phyloP scores from a whole-genome alignment of 2,329 filamentous ascomycete species.

The Arthrobotrys iridis region DNA sequence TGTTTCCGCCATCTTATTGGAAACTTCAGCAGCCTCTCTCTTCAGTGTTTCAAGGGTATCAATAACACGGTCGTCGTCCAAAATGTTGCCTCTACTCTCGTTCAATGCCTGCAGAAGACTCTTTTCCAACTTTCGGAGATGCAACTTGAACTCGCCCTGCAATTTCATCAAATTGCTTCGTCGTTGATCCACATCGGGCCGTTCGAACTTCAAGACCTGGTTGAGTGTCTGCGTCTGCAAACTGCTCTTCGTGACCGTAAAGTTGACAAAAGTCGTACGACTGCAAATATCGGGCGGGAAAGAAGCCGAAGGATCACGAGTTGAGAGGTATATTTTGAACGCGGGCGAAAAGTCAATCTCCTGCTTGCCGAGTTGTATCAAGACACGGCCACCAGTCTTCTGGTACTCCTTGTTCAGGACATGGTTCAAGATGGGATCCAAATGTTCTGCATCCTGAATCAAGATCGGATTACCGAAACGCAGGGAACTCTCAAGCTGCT shows the following conservation, averaged over 20 bases:
- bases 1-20: conserved; percentile 93
- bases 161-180: conserved; percentile 97
- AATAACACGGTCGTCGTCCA: conserved; percentile 98
- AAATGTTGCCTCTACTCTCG: conserved; percentile 95
- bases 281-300: conserved; percentile 98
- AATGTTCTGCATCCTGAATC: conserved; percentile 96
- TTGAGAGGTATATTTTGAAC: conserved; percentile 94
- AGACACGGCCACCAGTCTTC: conserved; percentile 94
- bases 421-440: conserved; percentile 97
- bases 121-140: conserved; percentile 94
- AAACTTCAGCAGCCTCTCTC: conserved; percentile 96
- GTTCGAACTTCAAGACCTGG: conserved; percentile 95
- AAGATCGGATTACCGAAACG: conserved; percentile 98
- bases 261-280: conserved; percentile 98
- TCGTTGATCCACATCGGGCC: conserved; percentile 95
- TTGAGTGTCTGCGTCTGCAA: conserved; percentile 97
- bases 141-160: conserved; percentile 99
- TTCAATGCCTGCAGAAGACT: conserved; percentile 92
- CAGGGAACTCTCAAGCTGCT: conserved; percentile 94
- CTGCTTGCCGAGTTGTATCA: conserved; percentile 97
- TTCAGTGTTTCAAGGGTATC: conserved; percentile 97
- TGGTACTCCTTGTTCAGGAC: conserved; percentile 99
- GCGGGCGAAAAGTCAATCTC: conserved; percentile 98
- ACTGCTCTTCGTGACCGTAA: conserved; percentile 98
- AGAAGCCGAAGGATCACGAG: conserved; percentile 91